phyloP scores from a whole-genome alignment of 164 flowering plant genomes.

The Piper longum region DNA sequence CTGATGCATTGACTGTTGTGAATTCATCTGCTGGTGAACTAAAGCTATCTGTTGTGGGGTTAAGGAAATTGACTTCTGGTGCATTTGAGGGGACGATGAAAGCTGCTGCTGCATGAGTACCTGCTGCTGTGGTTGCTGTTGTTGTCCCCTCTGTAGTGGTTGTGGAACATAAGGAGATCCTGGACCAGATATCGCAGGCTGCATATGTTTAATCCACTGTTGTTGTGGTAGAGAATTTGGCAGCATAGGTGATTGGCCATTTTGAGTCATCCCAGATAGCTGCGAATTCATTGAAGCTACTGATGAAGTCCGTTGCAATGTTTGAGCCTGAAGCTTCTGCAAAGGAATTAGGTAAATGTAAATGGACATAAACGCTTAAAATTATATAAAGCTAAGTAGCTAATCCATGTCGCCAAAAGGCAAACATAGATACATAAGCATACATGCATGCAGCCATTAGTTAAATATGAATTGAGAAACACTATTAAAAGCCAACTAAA shows the following conservation, averaged over 20 bases:
- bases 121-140: constrained; percentile 11
- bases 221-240: constrained; percentile 63
- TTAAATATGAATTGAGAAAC: too few species aligned
- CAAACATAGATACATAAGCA: too few species aligned
- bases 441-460: too few species aligned
- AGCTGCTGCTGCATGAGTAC: constrained; percentile 56
- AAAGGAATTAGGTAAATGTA: constrained; percentile 2
- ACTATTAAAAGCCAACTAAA: too few species aligned
- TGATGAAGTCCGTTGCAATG: constrained; percentile 46
- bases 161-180: constrained; percentile 58
- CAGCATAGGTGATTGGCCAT: constrained; percentile 56
- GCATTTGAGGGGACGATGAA: constrained; percentile 48
- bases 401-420: too few species aligned
- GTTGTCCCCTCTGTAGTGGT: constrained; percentile 45
- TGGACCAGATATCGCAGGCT: constrained; percentile 50
- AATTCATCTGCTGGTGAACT: constrained; percentile 23
- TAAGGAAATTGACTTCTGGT: constrained; percentile 39
- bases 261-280: constrained; percentile 62
- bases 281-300: constrained; percentile 62
- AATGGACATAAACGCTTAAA: too few species aligned
- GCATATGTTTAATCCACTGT: constrained; percentile 75
- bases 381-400: neutral
- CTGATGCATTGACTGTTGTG: constrained; percentile 31
- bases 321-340: constrained; percentile 50
- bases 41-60: constrained; percentile 33